A percentile compares a stretch with the other conserved stretches of the same genome.
These are phyloP conservation scores for Begonia peltatifolia DNA, from an alignment of 306 rosid genomes.

Conservation along the genomic window DNA sequence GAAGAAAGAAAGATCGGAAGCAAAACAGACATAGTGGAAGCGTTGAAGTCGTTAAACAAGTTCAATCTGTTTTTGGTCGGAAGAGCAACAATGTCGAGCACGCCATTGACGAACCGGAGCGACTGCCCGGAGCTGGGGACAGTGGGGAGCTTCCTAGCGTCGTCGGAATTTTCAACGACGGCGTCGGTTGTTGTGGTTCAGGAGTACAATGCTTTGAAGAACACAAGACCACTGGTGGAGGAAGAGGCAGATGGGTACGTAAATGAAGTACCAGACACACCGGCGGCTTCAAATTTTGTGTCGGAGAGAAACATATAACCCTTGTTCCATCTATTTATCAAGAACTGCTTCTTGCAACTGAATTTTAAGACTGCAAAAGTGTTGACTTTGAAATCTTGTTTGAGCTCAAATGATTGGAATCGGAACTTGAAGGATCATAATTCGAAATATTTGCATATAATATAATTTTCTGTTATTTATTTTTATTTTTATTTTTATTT, in stretches of 20 bases:
- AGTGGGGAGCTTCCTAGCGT: slow-evolving; percentile 41
- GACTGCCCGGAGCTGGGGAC: slow-evolving; percentile 56
- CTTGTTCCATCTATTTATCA: too few relatives aligned
- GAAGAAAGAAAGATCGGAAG: slow-evolving; percentile 33
- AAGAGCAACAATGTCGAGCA: slow-evolving; percentile 29
- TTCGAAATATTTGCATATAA: too few relatives aligned
- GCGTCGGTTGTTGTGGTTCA: slow-evolving; percentile 48
- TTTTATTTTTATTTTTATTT: too few relatives aligned
- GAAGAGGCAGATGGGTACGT: slow-evolving; percentile 18
- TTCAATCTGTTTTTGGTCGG: slow-evolving; percentile 42
- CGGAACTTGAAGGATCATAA: too few relatives aligned
- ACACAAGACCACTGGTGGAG: slow-evolving; percentile 29
- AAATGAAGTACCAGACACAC: slow-evolving; percentile 17
- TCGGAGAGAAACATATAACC: too few relatives aligned
- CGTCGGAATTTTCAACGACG: slow-evolving; percentile 32
- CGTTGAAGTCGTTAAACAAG: slow-evolving; percentile 23
- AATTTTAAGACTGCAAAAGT: too few relatives aligned
- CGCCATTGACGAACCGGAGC: slow-evolving; percentile 27
- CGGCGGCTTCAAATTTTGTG: slow-evolving; percentile 3
- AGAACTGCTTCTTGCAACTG: too few relatives aligned
- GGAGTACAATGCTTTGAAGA: slow-evolving; percentile 22
- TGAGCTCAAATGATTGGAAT: too few relatives aligned
- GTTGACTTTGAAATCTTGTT: too few relatives aligned
- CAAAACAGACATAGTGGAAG: slow-evolving; percentile 20
- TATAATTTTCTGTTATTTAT: too few relatives aligned